These are phyloP conservation scores for Phytopythium vexans DNA, from an alignment of 352 stramenopile genomes.

Conservation along the genomic window DNA sequence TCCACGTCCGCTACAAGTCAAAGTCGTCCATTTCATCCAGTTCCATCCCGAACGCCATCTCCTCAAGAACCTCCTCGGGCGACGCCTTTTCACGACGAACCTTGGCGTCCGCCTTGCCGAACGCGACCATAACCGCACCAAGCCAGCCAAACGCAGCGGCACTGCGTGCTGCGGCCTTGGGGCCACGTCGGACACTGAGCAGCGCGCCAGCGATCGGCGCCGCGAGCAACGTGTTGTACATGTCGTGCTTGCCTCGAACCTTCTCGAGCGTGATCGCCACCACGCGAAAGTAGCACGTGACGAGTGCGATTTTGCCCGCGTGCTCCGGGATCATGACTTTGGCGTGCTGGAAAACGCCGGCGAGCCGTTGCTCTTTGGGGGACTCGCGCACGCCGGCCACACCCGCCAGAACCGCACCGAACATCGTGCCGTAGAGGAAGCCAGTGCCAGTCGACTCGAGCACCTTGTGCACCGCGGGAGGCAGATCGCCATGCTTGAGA, in stretches of 20 bases:
- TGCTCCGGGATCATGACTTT: slow-evolving; percentile 28
- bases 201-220: slow-evolving; percentile 24
- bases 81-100: slow-evolving; percentile 23
- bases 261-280: slow-evolving; percentile 19
- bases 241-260: slow-evolving; percentile 22
- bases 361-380: slow-evolving; percentile 25
- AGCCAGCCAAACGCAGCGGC: slow-evolving; percentile 35
- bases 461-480: slow-evolving; percentile 2
- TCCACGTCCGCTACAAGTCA: not conserved
- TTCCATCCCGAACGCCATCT: slow-evolving; percentile 44
- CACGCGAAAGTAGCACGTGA: slow-evolving; percentile 33
- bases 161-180: slow-evolving; percentile 19
- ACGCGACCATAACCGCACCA: slow-evolving; percentile 35
- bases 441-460: slow-evolving; percentile 27
- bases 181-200: slow-evolving; percentile 23
- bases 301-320: slow-evolving; percentile 35
- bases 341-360: slow-evolving; percentile 28
- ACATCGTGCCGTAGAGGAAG: slow-evolving; percentile 42
- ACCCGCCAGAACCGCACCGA: slow-evolving; percentile 26
- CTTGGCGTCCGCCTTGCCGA: slow-evolving; percentile 23
- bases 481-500: not conserved
- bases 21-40: slow-evolving; percentile 12
- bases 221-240: slow-evolving; percentile 34
- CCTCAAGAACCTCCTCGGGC: slow-evolving; percentile 33
- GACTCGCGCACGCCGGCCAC: slow-evolving; percentile 27